Evolutionary conservation across 495 filamentous ascomycete genomes (phyloP), one percentile per base, ranked within the genome.

Genomic region (Apodospora peruviana): DNA sequence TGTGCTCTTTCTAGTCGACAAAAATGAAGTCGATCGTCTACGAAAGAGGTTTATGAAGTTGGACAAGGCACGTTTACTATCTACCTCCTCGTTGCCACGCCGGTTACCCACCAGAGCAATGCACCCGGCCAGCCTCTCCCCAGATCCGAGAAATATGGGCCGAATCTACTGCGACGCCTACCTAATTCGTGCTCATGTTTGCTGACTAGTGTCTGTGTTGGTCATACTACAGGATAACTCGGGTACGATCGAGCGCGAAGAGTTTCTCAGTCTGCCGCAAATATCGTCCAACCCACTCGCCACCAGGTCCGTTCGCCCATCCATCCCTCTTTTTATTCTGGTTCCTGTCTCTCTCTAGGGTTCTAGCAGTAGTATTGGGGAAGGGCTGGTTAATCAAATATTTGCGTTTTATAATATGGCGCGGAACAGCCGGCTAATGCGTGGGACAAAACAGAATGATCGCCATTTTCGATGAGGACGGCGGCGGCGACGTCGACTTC

Each of bases 11-110:
- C n/a, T 60, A 99, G 93, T 99, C 75, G 87, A 99, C 71, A 81
- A 86, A 57, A 93, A 97, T 57, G 93, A 99, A 66, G 90, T 99
- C 22, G 93, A 97, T 59, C 78, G 94, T 51, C 75, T 99, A 53
- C 82, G 89, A 55, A 99, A 97, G 72, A 80, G 91, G 47, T 99
- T 99, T 62, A 96, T 96, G 91, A 99, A 99, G 68, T 77, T 98
- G 38, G 93, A 98, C 67, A 98, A 96, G 81, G 91, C 91, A 63
- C 45, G 72, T 50, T 42, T 39, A 10, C 17, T 36, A 27, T 43
- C 21, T 42, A 11, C 32, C 9, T 21, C 23, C 11, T 47, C 16
- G 7, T 27, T 32, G 16, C 37, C 37, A 9, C 3, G 3, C 11
- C 37, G 32, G 32, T n/a, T 10, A 1, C 11, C 11, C 32, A 19